phyloP scores from a whole-genome alignment of 176 grass and related monocot species.

The Oryza officinalis region DNA sequence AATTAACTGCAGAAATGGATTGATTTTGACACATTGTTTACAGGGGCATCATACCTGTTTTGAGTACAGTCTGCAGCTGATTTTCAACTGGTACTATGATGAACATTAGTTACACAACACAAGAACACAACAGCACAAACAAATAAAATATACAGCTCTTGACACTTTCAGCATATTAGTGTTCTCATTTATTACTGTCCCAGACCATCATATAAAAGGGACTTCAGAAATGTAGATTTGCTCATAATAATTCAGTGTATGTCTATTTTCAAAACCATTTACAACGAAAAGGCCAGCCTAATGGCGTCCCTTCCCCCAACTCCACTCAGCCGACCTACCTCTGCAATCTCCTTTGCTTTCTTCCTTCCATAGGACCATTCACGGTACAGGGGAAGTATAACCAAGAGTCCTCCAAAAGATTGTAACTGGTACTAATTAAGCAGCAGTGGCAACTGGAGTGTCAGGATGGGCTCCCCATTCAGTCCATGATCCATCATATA shows the following conservation, averaged over 20 bases:
- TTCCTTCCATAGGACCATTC: neutral
- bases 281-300: constrained; percentile 21
- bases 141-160: neutral
- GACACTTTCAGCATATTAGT: neutral
- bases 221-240: neutral
- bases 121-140: neutral
- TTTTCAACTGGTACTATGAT: neutral
- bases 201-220: neutral
- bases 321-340: neutral
- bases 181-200: neutral
- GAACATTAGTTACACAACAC: neutral
- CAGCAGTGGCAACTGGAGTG: constrained; percentile 57
- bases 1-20: too few relatives aligned
- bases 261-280: constrained; percentile 23
- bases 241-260: neutral
- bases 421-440: constrained; percentile 6
- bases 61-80: neutral
- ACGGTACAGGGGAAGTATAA: neutral
- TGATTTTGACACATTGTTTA: neutral
- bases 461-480: constrained; percentile 81
- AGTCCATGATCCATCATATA: constrained; percentile 92
- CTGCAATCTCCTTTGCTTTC: constrained; percentile 5
- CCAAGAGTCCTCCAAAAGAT: neutral
- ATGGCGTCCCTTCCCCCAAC: neutral
- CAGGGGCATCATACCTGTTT: too few relatives aligned